Percentiles rank a stretch among this genome's conserved stretches.
Conservation (phyloP, 2,329 filamentous ascomycete genomes). For the Aspergillus cejpii region DNA sequence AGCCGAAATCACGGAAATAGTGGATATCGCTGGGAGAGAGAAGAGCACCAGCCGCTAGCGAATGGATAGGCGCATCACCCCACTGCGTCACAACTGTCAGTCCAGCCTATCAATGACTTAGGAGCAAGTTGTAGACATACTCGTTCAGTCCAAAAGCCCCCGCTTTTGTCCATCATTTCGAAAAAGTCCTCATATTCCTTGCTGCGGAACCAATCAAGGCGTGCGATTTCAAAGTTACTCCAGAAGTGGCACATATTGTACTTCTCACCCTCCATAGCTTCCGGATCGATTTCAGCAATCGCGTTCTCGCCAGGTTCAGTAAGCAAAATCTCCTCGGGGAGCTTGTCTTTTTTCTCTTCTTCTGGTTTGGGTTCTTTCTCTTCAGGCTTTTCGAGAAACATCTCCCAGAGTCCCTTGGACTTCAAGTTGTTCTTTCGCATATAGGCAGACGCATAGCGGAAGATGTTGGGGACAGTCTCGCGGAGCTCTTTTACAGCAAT, state of each 20-base stretch:
- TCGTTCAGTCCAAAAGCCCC: constrained; percentile 98
- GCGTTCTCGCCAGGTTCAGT: constrained; percentile 64
- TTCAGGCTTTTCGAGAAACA: constrained; percentile 77
- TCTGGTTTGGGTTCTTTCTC: constrained; percentile 49
- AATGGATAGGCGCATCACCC: constrained; percentile 98
- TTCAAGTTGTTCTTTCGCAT: constrained; percentile 86
- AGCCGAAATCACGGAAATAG: constrained; percentile 98
- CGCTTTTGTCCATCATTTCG: constrained; percentile 95
- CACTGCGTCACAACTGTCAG: constrained; percentile 55
- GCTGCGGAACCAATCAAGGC: constrained; percentile 90
- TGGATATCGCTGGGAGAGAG: constrained; percentile 78
- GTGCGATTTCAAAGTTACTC: constrained; percentile 98
- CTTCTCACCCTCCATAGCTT: constrained; percentile 92
- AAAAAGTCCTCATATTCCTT: constrained; percentile 98
- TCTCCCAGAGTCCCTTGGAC: constrained; percentile 93
- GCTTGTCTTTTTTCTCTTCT: constrained; percentile 58
- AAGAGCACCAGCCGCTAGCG: constrained; percentile 84
- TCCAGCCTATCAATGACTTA: constrained; percentile 1
- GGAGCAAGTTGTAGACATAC: constrained; percentile 50
- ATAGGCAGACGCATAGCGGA: constrained; percentile 96
- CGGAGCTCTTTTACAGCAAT: constrained; percentile 97
- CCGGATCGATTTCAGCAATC: constrained; percentile 75
- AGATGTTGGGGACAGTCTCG: constrained; percentile 97
- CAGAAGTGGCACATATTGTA: constrained; percentile 99
- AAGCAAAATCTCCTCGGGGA: constrained; percentile 75